Conservation (phyloP, 1,284 basidiomycete species). For the Ustilago esculenta region DNA sequence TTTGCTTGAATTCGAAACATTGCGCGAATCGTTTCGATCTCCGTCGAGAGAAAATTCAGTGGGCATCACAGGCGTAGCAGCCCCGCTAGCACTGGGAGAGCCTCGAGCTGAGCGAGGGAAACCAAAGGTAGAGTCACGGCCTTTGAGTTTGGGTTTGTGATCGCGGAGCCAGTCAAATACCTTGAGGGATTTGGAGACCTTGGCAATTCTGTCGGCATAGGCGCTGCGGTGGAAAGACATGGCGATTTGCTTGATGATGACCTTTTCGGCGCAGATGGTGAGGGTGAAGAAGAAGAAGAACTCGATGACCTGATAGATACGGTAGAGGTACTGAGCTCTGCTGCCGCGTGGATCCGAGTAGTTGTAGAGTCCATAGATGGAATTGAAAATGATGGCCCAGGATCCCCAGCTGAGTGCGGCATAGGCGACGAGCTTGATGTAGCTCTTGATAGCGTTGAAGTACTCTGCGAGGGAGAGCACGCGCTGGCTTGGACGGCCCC, state of each 20-base stretch:
- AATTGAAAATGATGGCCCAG: slow-evolving; percentile 64
- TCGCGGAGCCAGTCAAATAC: slow-evolving; percentile 77
- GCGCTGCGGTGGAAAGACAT: slow-evolving; percentile 77
- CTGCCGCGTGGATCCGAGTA: slow-evolving; percentile 34
- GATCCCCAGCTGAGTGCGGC: slow-evolving; percentile 62
- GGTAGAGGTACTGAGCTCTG: slow-evolving; percentile 56
- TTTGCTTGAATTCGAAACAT: slow-evolving; percentile 21
- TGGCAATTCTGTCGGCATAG: slow-evolving; percentile 77
- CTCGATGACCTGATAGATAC: slow-evolving; percentile 63
- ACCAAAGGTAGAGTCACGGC: slow-evolving; percentile 68
- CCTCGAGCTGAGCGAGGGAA: slow-evolving; percentile 63
- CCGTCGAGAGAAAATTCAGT: slow-evolving; percentile 28
- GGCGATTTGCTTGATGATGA: slow-evolving; percentile 62
- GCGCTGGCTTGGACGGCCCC: slow-evolving; percentile 56
- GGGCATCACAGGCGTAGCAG: slow-evolving; percentile 24
- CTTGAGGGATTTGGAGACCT: slow-evolving; percentile 72
- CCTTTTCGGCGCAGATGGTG: slow-evolving; percentile 60
- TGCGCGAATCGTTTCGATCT: slow-evolving; percentile 13
- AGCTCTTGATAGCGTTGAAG: slow-evolving; percentile 59
- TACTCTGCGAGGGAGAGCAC: slow-evolving; percentile 54
- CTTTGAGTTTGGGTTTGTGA: slow-evolving; percentile 74
- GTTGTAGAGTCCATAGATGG: slow-evolving; percentile 57
- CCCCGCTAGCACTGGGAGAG: slow-evolving; percentile 41
- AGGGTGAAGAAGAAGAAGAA: slow-evolving; percentile 64
- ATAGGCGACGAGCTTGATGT: slow-evolving; percentile 60